These are phyloP conservation scores for Penicillium daleae DNA, from an alignment of 495 filamentous ascomycete species.

Conservation along the genomic window DNA sequence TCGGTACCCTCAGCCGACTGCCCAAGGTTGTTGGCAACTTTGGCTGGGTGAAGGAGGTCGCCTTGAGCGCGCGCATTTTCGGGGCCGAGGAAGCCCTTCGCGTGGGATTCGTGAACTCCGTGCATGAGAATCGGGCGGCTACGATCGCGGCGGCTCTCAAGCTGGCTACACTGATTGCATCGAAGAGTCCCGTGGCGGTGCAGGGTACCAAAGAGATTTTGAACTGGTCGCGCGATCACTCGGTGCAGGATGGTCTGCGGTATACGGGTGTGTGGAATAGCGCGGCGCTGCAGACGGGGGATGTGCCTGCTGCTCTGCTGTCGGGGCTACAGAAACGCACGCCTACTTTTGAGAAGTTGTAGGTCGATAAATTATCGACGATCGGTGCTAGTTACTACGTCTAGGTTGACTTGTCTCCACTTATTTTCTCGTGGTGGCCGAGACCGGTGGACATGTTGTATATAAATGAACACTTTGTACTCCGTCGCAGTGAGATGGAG, in stretches of 20 bases:
- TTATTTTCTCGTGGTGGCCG: not conserved
- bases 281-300: conserved; percentile 77
- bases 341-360: conserved; percentile 87
- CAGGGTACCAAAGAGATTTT: conserved; percentile 92
- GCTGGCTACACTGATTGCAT: conserved; percentile 68
- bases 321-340: conserved; percentile 79
- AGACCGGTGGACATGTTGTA: not conserved
- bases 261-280: conserved; percentile 90
- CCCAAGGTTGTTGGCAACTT: conserved; percentile 78
- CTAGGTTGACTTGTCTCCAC: not conserved
- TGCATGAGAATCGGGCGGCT: conserved; percentile 66
- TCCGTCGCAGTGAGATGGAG: not conserved
- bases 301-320: conserved; percentile 73
- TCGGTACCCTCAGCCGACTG: conserved; percentile 83
- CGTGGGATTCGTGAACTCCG: conserved; percentile 85
- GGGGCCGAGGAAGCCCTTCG: conserved; percentile 74
- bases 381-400: not conserved
- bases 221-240: conserved; percentile 81
- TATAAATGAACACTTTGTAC: not conserved
- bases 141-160: conserved; percentile 65
- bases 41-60: conserved; percentile 93
- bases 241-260: conserved; percentile 75
- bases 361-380: conserved; percentile 11
- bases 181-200: conserved; percentile 89
- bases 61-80: conserved; percentile 76